These are phyloP conservation scores for Hyphodiscus hymeniophilus DNA, from an alignment of 495 filamentous ascomycete species.

Conservation along the genomic window DNA sequence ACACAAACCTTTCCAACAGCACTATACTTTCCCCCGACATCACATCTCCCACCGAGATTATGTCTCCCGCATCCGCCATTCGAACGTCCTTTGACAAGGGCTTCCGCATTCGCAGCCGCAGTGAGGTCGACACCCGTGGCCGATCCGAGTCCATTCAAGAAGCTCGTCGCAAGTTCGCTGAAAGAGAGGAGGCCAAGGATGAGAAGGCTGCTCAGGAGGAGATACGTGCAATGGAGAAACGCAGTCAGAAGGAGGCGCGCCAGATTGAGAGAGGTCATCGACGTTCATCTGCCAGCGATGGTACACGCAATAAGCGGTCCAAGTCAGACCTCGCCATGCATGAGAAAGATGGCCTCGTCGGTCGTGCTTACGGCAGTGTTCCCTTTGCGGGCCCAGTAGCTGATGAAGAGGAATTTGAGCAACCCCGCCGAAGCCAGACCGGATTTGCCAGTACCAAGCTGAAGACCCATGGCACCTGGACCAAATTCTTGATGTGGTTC, in stretches of 20 bases:
- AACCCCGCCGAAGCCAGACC: background rate
- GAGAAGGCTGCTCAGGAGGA: slow-evolving; percentile 48
- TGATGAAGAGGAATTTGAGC: background rate
- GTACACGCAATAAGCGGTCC: slow-evolving; percentile 15
- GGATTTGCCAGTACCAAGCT: slow-evolving; percentile 30
- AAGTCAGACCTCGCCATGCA: slow-evolving; percentile 14
- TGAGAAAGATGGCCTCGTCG: slow-evolving; percentile 10
- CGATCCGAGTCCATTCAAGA: slow-evolving; percentile 39
- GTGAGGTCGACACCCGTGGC: slow-evolving; percentile 38
- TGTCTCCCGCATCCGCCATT: slow-evolving; percentile 20
- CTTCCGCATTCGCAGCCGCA: slow-evolving; percentile 44
- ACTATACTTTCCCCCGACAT: slow-evolving; percentile 17
- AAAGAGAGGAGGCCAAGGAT: slow-evolving; percentile 45
- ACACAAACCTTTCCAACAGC: slow-evolving; percentile 27
- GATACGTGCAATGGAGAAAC: slow-evolving; percentile 28
- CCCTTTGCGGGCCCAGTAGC: background rate
- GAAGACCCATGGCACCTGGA: slow-evolving; percentile 45
- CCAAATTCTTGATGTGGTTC: slow-evolving; percentile 46
- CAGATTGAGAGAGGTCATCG: slow-evolving; percentile 14
- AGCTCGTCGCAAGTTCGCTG: slow-evolving; percentile 44
- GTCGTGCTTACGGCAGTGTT: background rate
- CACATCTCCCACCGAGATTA: slow-evolving; percentile 18
- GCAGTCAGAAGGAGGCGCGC: slow-evolving; percentile 16
- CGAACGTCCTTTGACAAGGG: slow-evolving; percentile 42
- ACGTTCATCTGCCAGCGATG: slow-evolving; percentile 15